A percentile compares a stretch with the other conserved stretches of the same genome.
These are phyloP conservation scores for Syncephalastrum sp. DNA, from an alignment of 371 early-diverging fungal genomes.

Conservation along the genomic window DNA sequence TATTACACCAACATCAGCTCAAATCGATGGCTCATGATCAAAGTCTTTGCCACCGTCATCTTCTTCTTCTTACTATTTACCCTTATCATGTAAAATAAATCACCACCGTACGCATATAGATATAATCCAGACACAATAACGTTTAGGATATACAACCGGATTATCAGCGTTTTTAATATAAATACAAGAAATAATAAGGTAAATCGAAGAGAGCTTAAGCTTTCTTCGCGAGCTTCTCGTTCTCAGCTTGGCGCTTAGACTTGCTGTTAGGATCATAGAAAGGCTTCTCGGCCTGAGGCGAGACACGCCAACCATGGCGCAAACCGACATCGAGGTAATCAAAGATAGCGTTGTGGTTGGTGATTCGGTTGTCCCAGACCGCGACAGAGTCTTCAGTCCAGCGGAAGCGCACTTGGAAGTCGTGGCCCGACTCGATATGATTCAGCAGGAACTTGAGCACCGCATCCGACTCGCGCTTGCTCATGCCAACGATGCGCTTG, in stretches of 20 bases:
- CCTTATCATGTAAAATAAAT: constrained; percentile 33
- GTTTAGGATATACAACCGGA: no score
- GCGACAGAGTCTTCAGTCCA: constrained; percentile 60
- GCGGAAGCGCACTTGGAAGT: constrained; percentile 65
- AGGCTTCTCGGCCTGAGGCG: constrained; percentile 57
- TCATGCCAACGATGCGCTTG: constrained; percentile 53
- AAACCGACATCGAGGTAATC: constrained; percentile 45
- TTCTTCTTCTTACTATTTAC: constrained; percentile 59
- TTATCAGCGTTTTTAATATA: no score
- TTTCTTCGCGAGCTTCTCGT: not conserved
- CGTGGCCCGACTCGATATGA: constrained; percentile 49
- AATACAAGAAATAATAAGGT: no score
- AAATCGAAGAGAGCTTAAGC: no score
- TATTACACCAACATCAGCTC: constrained; percentile 88
- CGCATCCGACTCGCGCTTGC: constrained; percentile 55
- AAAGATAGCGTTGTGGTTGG: constrained; percentile 52
- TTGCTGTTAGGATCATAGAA: constrained; percentile 52
- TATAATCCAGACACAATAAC: no score
- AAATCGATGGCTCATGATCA: constrained; percentile 95
- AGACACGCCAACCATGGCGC: constrained; percentile 45
- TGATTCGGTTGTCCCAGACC: constrained; percentile 61
- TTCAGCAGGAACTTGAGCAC: constrained; percentile 54
- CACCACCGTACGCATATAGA: constrained; percentile 4
- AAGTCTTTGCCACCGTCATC: constrained; percentile 84
- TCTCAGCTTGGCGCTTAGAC: constrained; percentile 9